These are phyloP conservation scores for Calocybe cyanea DNA, from an alignment of 768 basidiomycete genomes.

Conservation along the genomic window DNA sequence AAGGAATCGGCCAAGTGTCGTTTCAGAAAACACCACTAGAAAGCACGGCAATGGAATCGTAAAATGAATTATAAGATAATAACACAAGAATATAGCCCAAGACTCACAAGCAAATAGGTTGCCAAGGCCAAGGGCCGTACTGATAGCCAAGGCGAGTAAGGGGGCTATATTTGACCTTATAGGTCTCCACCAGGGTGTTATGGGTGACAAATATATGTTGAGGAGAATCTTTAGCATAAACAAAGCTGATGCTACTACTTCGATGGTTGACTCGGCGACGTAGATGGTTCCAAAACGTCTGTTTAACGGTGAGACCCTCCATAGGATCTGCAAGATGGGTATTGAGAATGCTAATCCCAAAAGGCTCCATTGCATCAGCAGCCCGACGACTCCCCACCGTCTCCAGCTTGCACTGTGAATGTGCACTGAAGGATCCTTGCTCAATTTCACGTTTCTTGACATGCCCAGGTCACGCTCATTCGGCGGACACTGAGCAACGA, in stretches of 20 bases:
- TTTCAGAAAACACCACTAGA: slow-evolving; percentile 67
- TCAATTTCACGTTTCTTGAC: slow-evolving; percentile 7
- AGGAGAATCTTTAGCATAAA: slow-evolving; percentile 62
- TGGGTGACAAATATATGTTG: slow-evolving; percentile 48
- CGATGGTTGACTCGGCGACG: slow-evolving; percentile 50
- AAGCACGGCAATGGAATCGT: too few species aligned
- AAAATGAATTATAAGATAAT: too few species aligned
- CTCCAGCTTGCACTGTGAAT: slow-evolving; percentile 61
- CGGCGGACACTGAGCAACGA: slow-evolving; percentile 55
- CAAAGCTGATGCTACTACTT: slow-evolving; percentile 54
- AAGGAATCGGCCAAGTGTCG: slow-evolving; percentile 61
- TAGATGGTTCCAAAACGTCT: slow-evolving; percentile 44
- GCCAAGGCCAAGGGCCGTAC: slow-evolving; percentile 49
- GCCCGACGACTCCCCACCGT: slow-evolving; percentile 58
- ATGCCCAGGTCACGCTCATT: slow-evolving; percentile 26
- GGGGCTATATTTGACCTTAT: slow-evolving; percentile 46
- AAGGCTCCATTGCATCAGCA: slow-evolving; percentile 47
- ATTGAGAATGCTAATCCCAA: slow-evolving; percentile 43
- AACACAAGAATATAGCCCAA: too few species aligned
- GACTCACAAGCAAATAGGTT: slow-evolving; percentile 56
- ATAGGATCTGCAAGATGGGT: slow-evolving; percentile 57
- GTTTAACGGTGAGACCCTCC: slow-evolving; percentile 47
- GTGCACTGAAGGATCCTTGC: slow-evolving; percentile 10
- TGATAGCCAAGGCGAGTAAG: slow-evolving; percentile 49
- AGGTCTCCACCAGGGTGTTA: slow-evolving; percentile 36